These are phyloP conservation scores for Teratosphaeriaceae sp. DNA, from an alignment of 2,329 filamentous ascomycete species.

Conservation along the genomic window DNA sequence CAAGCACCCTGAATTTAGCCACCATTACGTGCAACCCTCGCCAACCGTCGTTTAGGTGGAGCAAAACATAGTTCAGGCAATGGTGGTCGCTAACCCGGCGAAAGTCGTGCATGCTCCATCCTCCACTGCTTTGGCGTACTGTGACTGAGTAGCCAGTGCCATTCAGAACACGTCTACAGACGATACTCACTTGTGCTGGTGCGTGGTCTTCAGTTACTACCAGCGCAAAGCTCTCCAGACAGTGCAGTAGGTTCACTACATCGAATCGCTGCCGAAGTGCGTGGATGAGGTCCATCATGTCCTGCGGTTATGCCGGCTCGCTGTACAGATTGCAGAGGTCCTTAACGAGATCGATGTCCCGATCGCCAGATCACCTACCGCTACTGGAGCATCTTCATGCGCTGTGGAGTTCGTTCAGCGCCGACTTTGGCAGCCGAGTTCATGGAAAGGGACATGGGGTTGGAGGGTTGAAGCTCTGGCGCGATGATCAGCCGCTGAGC, in stretches of 20 bases:
- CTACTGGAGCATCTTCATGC: neutral
- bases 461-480: constrained; percentile 1
- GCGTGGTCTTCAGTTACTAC: neutral
- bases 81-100: constrained; percentile 2
- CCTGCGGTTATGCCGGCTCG: neutral
- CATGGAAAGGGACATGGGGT: neutral
- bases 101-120: constrained; percentile 2
- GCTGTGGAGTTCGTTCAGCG: neutral
- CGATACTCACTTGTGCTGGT: neutral
- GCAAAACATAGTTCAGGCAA: constrained; percentile 2
- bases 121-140: constrained; percentile 2
- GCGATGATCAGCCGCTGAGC: constrained; percentile 2
- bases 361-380: neutral
- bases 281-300: constrained; percentile 2
- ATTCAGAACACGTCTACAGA: neutral
- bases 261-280: constrained; percentile 1
- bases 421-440: constrained; percentile 1
- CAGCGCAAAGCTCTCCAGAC: constrained; percentile 4
- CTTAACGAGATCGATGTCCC: neutral
- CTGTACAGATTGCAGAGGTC: neutral
- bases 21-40: constrained; percentile 2
- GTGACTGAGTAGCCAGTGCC: neutral
- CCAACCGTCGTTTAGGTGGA: constrained; percentile 1
- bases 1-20: too few relatives aligned
- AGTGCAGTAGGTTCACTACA: constrained; percentile 1